A percentile compares a stretch with the other conserved stretches of the same genome.
phyloP scores from a whole-genome alignment of 805 yeast species.

The Yarrowia divulgata region DNA sequence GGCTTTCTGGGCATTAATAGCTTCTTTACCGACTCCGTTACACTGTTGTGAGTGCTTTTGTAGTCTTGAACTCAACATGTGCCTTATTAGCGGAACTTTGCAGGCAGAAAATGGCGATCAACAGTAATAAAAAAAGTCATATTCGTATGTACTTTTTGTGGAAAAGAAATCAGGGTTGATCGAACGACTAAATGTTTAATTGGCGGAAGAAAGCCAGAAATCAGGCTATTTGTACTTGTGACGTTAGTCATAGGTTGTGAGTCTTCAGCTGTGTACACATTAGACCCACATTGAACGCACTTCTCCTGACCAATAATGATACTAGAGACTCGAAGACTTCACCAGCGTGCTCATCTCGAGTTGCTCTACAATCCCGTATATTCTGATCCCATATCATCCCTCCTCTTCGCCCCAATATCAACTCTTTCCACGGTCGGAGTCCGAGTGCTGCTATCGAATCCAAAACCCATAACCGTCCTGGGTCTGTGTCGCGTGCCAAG shows the following conservation, averaged over 20 bases:
- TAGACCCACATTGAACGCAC: too few relatives aligned
- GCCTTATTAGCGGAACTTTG: too few relatives aligned
- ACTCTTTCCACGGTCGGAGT: neutral
- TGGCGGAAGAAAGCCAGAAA: neutral
- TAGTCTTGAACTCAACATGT: too few relatives aligned
- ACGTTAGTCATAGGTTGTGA: neutral
- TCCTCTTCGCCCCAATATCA: neutral
- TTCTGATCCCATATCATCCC: neutral
- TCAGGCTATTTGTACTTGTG: neutral
- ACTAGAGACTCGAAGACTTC: too few relatives aligned
- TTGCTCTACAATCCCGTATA: neutral
- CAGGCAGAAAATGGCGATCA: too few relatives aligned
- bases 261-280: too few relatives aligned
- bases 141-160: too few relatives aligned
- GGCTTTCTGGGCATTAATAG: too few relatives aligned
- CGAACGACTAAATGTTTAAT: neutral
- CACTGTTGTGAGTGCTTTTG: neutral
- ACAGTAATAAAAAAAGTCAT: too few relatives aligned
- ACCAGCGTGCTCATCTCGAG: neutral
- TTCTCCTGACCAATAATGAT: too few relatives aligned
- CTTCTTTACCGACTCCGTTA: neutral
- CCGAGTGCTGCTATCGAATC: too few relatives aligned
- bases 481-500: constrained; percentile 20
- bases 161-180: constrained; percentile 4
- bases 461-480: neutral